These are phyloP conservation scores for Termitomyces sp. DNA, from an alignment of 768 basidiomycete species.

Conservation along the genomic window DNA sequence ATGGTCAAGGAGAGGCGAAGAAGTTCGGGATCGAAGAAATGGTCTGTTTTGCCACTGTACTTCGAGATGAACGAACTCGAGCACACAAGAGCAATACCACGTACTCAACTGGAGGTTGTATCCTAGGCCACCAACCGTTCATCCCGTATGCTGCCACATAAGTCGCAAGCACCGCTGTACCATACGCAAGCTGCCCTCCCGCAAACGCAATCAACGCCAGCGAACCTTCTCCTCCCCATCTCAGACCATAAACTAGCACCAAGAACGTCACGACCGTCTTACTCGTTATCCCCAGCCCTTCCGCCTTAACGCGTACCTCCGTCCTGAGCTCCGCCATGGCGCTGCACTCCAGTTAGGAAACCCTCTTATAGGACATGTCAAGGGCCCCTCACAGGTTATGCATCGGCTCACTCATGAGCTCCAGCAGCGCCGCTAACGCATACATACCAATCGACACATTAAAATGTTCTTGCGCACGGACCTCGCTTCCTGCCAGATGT, in stretches of 20 bases:
- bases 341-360: slow-evolving; percentile 28
- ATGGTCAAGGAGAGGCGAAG: slow-evolving; percentile 74
- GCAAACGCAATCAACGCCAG: slow-evolving; percentile 82
- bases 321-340: slow-evolving; percentile 70
- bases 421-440: slow-evolving; percentile 67
- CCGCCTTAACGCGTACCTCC: slow-evolving; percentile 73
- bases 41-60: slow-evolving; percentile 11
- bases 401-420: slow-evolving; percentile 81
- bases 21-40: slow-evolving; percentile 34
- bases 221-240: slow-evolving; percentile 27
- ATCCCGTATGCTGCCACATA: slow-evolving; percentile 49
- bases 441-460: slow-evolving; percentile 62
- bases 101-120: slow-evolving; percentile 17
- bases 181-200: slow-evolving; percentile 78
- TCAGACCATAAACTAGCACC: slow-evolving; percentile 52
- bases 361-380: slow-evolving; percentile 6
- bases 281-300: slow-evolving; percentile 75
- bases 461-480: slow-evolving; percentile 65
- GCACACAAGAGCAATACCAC: neutral
- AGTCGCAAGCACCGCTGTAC: slow-evolving; percentile 47
- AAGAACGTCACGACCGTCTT: slow-evolving; percentile 75
- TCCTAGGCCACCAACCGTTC: slow-evolving; percentile 29
- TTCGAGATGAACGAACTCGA: neutral
- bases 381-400: slow-evolving; percentile 56
- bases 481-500: slow-evolving; percentile 46